Evolutionary conservation across 176 grass and related monocot species (phyloP).

Genomic region (Triticum urartu): DNA sequence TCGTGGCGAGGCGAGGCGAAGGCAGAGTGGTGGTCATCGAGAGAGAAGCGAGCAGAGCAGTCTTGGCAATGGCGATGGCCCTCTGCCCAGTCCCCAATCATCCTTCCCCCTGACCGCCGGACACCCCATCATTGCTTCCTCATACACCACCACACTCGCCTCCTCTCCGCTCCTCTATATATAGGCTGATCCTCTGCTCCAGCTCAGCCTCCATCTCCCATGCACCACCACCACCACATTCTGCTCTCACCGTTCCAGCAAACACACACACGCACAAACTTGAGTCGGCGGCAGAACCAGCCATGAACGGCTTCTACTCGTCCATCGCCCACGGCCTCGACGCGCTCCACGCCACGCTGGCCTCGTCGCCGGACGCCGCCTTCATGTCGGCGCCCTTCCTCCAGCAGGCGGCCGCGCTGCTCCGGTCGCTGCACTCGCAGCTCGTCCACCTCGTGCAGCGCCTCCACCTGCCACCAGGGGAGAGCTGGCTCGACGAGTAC

Average conservation of each 20-base stretch:
- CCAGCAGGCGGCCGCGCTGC: conserved; percentile 34
- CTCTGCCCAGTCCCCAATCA: conserved; percentile 51
- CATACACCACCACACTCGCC: background rate
- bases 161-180: background rate
- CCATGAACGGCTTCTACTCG: conserved; percentile 54
- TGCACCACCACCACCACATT: background rate
- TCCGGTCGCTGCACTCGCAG: conserved; percentile 56
- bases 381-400: conserved; percentile 56
- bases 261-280: background rate
- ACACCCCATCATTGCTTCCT: conserved; percentile 68
- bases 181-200: conserved; percentile 3
- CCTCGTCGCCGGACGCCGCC: conserved; percentile 12
- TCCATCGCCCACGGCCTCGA: conserved; percentile 56
- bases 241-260: background rate
- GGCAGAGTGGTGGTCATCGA: no score
- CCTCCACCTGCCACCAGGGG: conserved; percentile 62
- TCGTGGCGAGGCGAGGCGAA: background rate
- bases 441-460: conserved; percentile 51
- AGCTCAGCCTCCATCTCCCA: conserved; percentile 14
- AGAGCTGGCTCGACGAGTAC: conserved; percentile 82
- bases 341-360: conserved; percentile 30
- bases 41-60: background rate
- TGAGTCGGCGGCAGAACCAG: background rate
- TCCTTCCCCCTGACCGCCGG: conserved; percentile 59
- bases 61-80: conserved; percentile 22